Percentiles rank a stretch among this genome's conserved stretches.
phyloP scores from a whole-genome alignment of 176 grass and related monocot species.

The Dactylis glomerata region DNA sequence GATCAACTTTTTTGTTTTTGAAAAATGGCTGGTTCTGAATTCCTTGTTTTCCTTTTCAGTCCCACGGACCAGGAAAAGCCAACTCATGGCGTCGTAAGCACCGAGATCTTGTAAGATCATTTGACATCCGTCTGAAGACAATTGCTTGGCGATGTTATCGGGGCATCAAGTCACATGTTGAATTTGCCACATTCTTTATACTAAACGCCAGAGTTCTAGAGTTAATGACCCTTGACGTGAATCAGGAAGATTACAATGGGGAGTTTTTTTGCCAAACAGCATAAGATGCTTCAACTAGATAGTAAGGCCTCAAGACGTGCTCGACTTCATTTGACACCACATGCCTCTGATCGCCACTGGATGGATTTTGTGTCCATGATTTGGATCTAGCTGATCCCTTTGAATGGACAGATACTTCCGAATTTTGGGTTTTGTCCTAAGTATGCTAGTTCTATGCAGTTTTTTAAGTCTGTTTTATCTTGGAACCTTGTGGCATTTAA shows the following conservation, averaged over 20 bases:
- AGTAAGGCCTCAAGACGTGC: background rate
- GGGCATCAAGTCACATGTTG: background rate
- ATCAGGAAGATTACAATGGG: background rate
- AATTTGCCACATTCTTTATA: background rate
- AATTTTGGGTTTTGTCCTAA: background rate
- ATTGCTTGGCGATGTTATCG: background rate
- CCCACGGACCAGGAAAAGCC: background rate
- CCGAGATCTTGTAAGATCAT: too few relatives aligned
- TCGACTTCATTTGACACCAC: background rate
- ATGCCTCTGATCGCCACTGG: background rate
- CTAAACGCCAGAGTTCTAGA: background rate
- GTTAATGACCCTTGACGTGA: background rate
- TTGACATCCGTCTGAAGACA: too few relatives aligned
- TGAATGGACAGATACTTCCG: background rate
- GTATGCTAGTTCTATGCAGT: background rate
- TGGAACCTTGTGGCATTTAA: background rate
- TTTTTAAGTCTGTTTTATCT: background rate
- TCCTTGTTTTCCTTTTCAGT: background rate
- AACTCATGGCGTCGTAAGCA: background rate
- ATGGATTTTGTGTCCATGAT: background rate
- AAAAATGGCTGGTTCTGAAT: background rate
- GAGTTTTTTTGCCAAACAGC: background rate
- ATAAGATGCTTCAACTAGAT: background rate
- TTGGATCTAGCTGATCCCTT: background rate
- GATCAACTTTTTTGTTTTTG: background rate